phyloP scores from a whole-genome alignment of 305 asterid species.

The Fraxinus velutina region DNA sequence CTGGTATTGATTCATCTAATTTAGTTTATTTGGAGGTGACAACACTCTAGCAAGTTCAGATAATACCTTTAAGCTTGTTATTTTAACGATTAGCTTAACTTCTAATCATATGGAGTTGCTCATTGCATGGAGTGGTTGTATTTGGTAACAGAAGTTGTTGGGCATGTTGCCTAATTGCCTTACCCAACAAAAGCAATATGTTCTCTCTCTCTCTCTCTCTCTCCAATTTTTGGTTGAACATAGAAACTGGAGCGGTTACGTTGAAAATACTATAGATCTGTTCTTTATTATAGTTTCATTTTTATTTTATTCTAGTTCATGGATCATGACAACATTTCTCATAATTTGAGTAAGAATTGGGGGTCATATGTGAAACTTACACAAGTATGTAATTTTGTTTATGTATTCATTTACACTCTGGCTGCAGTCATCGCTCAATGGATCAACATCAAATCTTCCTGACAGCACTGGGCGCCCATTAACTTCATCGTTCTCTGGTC shows the following conservation, averaged over 20 bases:
- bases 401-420: constrained; percentile 20
- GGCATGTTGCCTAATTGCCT: not conserved
- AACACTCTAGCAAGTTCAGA: not conserved
- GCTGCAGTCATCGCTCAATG: constrained; percentile 80
- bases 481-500: constrained; percentile 82
- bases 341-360: constrained; percentile 17
- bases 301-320: constrained; percentile 6
- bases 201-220: not conserved
- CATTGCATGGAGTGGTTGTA: not conserved
- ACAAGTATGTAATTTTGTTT: constrained; percentile 9
- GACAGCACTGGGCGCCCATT: constrained; percentile 80
- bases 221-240: not conserved
- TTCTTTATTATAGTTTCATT: not conserved
- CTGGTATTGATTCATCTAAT: not conserved
- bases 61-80: not conserved
- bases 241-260: not conserved
- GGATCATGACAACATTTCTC: not conserved
- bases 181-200: not conserved
- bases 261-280: constrained; percentile 12
- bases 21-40: not conserved
- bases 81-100: not conserved
- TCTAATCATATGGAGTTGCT: not conserved
- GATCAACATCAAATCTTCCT: constrained; percentile 81
- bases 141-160: not conserved
- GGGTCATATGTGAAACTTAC: not conserved